A percentile compares a stretch with the other conserved stretches of the same genome.
Conservation (phyloP, 2,329 filamentous ascomycete species). For the Fusarium udum region DNA sequence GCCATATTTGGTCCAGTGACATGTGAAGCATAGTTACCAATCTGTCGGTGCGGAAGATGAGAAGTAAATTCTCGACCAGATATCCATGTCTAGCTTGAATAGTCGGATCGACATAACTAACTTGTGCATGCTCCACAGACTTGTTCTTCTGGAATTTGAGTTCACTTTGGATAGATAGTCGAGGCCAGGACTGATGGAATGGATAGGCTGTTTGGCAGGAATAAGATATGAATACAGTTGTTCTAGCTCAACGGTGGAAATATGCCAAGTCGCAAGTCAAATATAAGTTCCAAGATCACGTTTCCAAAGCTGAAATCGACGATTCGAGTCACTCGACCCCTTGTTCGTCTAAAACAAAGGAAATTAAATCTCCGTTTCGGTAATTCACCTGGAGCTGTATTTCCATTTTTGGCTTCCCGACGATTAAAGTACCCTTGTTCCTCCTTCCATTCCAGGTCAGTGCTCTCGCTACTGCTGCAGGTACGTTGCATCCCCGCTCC, state of each 20-base stretch:
- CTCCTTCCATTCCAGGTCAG: constrained; percentile 29
- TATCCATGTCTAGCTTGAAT: constrained; percentile 5
- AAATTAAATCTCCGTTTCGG: constrained; percentile 31
- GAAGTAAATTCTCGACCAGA: not conserved
- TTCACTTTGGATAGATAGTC: not conserved
- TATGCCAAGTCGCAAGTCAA: not conserved
- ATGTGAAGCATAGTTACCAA: not conserved
- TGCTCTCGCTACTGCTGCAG: constrained; percentile 36
- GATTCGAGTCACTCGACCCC: constrained; percentile 3
- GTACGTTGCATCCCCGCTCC: constrained; percentile 34
- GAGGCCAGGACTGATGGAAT: not conserved
- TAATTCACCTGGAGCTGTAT: constrained; percentile 6
- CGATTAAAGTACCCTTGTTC: constrained; percentile 15
- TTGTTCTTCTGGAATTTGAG: not conserved
- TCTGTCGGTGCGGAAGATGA: not conserved
- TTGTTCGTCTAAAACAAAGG: constrained; percentile 19
- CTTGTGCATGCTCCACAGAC: not conserved
- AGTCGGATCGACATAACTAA: constrained; percentile 1
- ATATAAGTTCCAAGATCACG: not conserved
- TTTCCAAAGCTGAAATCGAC: constrained; percentile 7
- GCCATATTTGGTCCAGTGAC: not conserved
- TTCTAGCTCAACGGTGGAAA: not conserved
- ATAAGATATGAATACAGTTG: not conserved
- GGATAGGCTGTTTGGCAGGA: not conserved
- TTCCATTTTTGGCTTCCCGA: constrained; percentile 24